Conservation (phyloP, 495 filamentous ascomycete genomes). For the Xylaria curta region DNA sequence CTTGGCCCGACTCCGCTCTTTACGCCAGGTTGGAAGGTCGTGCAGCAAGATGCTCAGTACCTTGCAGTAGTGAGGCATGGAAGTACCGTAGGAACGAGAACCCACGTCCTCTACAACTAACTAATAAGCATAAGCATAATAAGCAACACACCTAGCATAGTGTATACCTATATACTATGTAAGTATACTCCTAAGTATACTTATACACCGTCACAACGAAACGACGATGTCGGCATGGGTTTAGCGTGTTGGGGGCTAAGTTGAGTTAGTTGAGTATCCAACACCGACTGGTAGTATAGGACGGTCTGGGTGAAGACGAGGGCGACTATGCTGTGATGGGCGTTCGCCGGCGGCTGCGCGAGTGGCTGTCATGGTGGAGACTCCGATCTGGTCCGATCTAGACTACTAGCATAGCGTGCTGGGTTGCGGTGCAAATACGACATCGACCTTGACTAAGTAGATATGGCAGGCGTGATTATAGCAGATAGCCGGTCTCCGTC, state of each 20-base stretch:
- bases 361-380: background rate
- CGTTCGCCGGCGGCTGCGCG: constrained; percentile 14
- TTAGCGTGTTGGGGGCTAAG: background rate
- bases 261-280: background rate
- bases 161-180: background rate
- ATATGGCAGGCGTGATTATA: background rate
- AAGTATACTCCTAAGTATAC: no score
- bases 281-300: background rate
- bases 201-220: background rate
- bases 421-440: background rate
- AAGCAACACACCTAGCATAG: background rate
- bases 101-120: constrained; percentile 7
- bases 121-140: background rate
- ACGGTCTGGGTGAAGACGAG: background rate
- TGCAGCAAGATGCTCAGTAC: constrained; percentile 26
- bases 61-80: constrained; percentile 25
- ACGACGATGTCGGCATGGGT: background rate
- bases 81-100: constrained; percentile 13
- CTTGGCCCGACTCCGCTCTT: constrained; percentile 11
- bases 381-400: constrained; percentile 13
- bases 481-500: background rate
- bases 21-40: constrained; percentile 20
- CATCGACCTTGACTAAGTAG: background rate
- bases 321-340: background rate
- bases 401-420: background rate